Evolutionary conservation across 768 basidiomycete genomes (phyloP), one percentile per base, ranked within the genome.

Genomic region (Kwoniella pini): DNA sequence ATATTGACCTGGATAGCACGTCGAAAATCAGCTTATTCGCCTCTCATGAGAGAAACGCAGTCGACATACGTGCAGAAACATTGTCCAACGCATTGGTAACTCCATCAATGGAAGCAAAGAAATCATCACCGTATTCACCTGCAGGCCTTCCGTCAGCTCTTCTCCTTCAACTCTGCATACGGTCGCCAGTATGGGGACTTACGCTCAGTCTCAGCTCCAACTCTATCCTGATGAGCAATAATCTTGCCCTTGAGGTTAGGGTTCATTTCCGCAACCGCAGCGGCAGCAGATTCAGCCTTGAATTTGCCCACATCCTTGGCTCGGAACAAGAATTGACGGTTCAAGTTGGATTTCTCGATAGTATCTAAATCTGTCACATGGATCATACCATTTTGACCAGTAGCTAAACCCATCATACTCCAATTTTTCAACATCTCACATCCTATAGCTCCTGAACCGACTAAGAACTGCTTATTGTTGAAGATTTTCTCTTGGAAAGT

Each of bases 341-440:
- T 99, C 56, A 99, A 80, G 79, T 99, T 99, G 70, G 90, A 93
- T 85, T 99, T 99, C 82, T 99, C 96, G 76, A 99, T 99, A 28
- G 94, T 97, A 79, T 99, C 96, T 70, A 99, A 80, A 79, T 99
- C 96, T 4, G 96, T 98, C 57, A 98, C 91, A 70, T 94, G 87
- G 57, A 99, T 90, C 52, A 83, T 80, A 10, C 90, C 96, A 40
- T 86, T 82, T 17, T 64, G 61, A 11, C 90, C 90, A 28, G 87
- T 84, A 6, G 85, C 94, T 45, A 99, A 81, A 62, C 96, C 96
- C 84, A 98, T 95, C 91, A 98, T 90, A 67, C 90, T 89, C 96
- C 96, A 99, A 80, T 98, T 99, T 83, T 99, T 99, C 71, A 99
- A 81, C 96, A 98, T 98, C 81, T 99, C 96, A 75, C 96, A 99